Evolutionary conservation across 306 rosid species (phyloP).

Genomic region (Glycine soja): DNA sequence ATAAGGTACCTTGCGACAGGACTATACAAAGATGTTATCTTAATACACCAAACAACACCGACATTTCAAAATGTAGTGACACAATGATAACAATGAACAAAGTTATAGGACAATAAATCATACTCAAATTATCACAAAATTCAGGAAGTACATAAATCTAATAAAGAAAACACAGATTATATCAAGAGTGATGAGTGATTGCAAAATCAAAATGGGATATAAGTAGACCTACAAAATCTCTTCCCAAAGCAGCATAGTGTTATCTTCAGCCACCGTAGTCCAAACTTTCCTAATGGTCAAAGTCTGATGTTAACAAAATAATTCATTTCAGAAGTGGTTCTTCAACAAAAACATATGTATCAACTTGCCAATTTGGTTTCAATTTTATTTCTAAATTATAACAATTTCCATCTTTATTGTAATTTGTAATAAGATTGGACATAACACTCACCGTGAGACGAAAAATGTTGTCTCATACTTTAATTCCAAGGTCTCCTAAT

Average conservation of each 20-base stretch:
- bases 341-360: too few species aligned
- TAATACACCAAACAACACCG: neutral
- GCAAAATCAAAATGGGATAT: conserved; percentile 1
- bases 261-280: too few species aligned
- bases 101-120: conserved; percentile 22
- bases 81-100: neutral
- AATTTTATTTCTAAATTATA: conserved; percentile 6
- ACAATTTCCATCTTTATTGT: conserved; percentile 5
- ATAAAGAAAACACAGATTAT: conserved; percentile 7
- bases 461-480: too few species aligned
- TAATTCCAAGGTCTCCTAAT: too few species aligned
- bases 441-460: too few species aligned
- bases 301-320: too few species aligned
- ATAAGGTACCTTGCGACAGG: neutral
- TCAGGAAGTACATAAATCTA: conserved; percentile 18
- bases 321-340: too few species aligned
- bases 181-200: neutral
- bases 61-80: conserved; percentile 27
- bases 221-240: conserved; percentile 73
- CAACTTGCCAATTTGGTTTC: conserved; percentile 23
- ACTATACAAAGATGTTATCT: neutral
- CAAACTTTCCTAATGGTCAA: too few species aligned
- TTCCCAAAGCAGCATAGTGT: conserved; percentile 99
- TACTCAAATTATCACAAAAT: conserved; percentile 25
- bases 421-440: conserved; percentile 15